Percentiles rank a stretch among this genome's conserved stretches.
Conservation (phyloP, 192 early-diverging fungal species). For the Kappamyces sp. region DNA sequence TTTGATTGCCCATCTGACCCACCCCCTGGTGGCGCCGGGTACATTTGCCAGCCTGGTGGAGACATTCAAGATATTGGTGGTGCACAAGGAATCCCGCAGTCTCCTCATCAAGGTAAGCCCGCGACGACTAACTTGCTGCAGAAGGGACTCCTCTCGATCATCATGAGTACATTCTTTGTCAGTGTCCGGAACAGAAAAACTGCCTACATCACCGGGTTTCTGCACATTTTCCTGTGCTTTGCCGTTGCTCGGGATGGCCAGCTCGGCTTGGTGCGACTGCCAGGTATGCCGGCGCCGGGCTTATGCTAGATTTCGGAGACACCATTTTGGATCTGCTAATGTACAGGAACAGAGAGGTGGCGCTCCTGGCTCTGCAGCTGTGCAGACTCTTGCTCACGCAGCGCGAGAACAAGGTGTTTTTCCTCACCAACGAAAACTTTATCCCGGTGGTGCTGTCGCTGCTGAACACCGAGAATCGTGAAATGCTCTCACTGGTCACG, state of each 20-base stretch:
- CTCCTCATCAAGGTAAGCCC: slow-evolving; percentile 26
- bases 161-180: not conserved
- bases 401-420: slow-evolving; percentile 34
- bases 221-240: slow-evolving; percentile 19
- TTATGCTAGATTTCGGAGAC: not conserved
- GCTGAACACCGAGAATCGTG: slow-evolving; percentile 8
- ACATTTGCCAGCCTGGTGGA: slow-evolving; percentile 21
- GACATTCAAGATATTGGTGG: slow-evolving; percentile 23
- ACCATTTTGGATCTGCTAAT: slow-evolving; percentile 16
- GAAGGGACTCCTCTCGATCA: slow-evolving; percentile 15
- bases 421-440: slow-evolving; percentile 25
- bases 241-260: slow-evolving; percentile 24
- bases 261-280: slow-evolving; percentile 16
- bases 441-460: slow-evolving; percentile 4
- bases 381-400: slow-evolving; percentile 25
- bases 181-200: slow-evolving; percentile 17
- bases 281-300: slow-evolving; percentile 12
- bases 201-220: slow-evolving; percentile 11
- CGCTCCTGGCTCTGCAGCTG: slow-evolving; percentile 17
- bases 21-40: not conserved
- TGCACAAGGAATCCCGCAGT: slow-evolving; percentile 19
- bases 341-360: not conserved
- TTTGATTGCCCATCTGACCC: no score
- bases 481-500: slow-evolving; percentile 16
- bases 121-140: not conserved